Evolutionary conservation across 2,329 filamentous ascomycete genomes (phyloP), one percentile per base, ranked within the genome.

Genomic region (Cercospora sojina): DNA sequence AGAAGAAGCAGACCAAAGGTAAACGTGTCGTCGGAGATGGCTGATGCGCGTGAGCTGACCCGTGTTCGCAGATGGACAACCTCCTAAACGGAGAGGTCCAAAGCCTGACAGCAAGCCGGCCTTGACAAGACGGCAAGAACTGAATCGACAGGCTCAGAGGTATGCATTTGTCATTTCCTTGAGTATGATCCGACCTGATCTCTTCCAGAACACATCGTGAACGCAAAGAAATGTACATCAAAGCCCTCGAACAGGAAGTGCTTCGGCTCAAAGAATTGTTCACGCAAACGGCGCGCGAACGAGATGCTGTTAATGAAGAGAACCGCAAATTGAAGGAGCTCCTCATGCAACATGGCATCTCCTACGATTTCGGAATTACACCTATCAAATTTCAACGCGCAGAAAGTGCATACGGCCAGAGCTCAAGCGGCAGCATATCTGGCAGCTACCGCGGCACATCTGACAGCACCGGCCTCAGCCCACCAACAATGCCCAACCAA

Each of bases 91-190:
- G 71, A 88, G 95, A 79, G 95, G 95, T 1, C 95, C 95, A 0
- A 98, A 98, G 78, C 95, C 95, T 20, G 95, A 98, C 78, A 96
- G 91, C 82, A 97, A 96, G 77, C 95, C 95, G 18, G 94, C 95
- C 53, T 82, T 97, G 74, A 98, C 94, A 20, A 86, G 94, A 69
- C 88, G 94, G 70, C 95, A 98, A 77, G 94, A 98, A 79, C 83
- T 98, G 68, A 98, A 98, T 77, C 88, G 95, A 70, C 94, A 98
- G 81, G 95, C 95, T 31, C 95, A 98, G 80, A 90, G 93, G 93
- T 96, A 87, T 73, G 80, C 64, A 8, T 25, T 6, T 29, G 31
- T 23, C 1, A 20, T 10, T n/a, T n/a, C n/a, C n/a, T n/a, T n/a
- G n/a, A n/a, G n/a, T 49, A 47, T 20, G 38, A 23, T 51, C 35